Conservation (phyloP, 805 yeast genomes). For the Nakazawaea populi region DNA sequence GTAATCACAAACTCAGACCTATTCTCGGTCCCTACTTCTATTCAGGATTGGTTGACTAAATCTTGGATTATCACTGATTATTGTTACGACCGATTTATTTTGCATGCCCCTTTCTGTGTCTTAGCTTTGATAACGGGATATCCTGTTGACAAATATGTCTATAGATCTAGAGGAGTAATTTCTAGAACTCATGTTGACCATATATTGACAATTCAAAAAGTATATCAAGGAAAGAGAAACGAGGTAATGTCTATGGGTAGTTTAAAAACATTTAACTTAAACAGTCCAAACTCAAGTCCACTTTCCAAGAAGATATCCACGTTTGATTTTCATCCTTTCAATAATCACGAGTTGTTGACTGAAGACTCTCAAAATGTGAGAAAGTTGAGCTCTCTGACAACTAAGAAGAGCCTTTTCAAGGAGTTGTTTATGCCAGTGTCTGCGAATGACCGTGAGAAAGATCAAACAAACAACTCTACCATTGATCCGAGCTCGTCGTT, state of each 20-base stretch:
- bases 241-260: background rate
- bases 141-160: constrained; percentile 1
- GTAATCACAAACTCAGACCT: background rate
- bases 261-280: constrained; percentile 1
- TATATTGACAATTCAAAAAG: no score
- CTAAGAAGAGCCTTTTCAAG: background rate
- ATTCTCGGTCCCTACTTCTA: background rate
- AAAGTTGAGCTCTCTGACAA: background rate
- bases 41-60: constrained; percentile 3
- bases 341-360: background rate
- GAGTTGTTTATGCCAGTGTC: background rate
- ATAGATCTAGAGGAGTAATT: constrained; percentile 3
- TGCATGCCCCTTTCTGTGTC: constrained; percentile 29
- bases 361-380: background rate
- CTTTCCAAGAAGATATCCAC: background rate
- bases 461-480: background rate
- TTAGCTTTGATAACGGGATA: background rate
- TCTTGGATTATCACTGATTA: constrained; percentile 30
- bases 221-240: background rate
- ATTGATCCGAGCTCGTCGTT: background rate
- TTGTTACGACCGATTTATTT: constrained; percentile 30
- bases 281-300: background rate
- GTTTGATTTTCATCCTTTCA: background rate
- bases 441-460: background rate
- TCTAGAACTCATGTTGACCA: background rate